Conservation (phyloP, 2,329 filamentous ascomycete species). For the Aspergillus thermomutatus region DNA sequence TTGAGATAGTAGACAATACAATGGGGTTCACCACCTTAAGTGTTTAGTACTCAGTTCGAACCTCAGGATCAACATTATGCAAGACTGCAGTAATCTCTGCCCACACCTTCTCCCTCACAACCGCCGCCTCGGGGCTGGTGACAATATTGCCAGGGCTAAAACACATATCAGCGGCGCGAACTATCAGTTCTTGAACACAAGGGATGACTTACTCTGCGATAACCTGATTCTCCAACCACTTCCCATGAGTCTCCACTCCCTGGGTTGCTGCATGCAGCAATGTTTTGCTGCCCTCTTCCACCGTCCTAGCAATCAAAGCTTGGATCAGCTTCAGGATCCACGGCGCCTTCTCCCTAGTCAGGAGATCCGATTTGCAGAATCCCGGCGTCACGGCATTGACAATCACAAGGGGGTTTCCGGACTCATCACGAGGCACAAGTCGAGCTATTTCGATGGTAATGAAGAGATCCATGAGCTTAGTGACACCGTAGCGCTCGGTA, state of each 20-base stretch:
- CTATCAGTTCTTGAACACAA: background rate
- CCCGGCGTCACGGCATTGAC: conserved; percentile 24
- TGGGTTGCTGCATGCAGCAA: conserved; percentile 5
- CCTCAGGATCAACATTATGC: background rate
- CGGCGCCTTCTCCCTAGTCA: conserved; percentile 11
- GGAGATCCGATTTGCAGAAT: conserved; percentile 18
- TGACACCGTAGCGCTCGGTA: conserved; percentile 11
- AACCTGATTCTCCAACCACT: conserved; percentile 11
- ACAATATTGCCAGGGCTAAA: background rate
- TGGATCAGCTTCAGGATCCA: conserved; percentile 10
- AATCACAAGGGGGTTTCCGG: conserved; percentile 10
- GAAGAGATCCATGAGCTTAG: conserved; percentile 14
- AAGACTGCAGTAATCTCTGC: background rate
- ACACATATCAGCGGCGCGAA: background rate
- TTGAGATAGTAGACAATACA: background rate
- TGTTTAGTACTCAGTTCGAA: background rate
- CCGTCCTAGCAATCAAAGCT: conserved; percentile 5
- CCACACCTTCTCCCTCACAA: background rate
- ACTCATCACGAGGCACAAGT: conserved; percentile 6
- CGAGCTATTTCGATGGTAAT: conserved; percentile 7
- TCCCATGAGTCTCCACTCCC: conserved; percentile 9
- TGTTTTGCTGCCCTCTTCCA: conserved; percentile 12
- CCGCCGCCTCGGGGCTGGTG: background rate
- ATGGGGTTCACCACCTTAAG: background rate
- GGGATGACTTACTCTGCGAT: conserved; percentile 7